A percentile compares a stretch with the other conserved stretches of the same genome.
Conservation (phyloP, 306 rosid genomes). For the Cucurbita maxima region DNA sequence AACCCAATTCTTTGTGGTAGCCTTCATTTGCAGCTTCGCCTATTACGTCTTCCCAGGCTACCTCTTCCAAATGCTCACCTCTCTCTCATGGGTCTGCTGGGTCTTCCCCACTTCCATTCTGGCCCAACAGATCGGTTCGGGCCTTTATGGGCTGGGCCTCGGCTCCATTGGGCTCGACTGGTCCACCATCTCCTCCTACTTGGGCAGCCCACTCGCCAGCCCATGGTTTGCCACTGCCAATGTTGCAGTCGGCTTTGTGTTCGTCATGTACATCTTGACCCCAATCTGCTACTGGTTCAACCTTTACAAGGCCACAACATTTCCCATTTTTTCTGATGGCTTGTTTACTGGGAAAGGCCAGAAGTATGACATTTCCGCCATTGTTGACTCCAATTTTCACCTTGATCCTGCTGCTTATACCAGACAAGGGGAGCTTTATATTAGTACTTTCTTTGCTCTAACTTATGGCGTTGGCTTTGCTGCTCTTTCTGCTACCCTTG, state of each 20-base stretch:
- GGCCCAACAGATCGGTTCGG: slow-evolving; percentile 85
- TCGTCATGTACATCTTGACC: slow-evolving; percentile 56
- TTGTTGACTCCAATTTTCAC: slow-evolving; percentile 58
- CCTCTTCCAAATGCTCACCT: slow-evolving; percentile 58
- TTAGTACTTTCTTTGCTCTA: slow-evolving; percentile 56
- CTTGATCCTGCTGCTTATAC: slow-evolving; percentile 46
- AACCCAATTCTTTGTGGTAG: slow-evolving; percentile 56
- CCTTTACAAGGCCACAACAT: slow-evolving; percentile 49
- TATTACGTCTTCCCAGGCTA: slow-evolving; percentile 77
- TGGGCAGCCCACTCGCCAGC: slow-evolving; percentile 89
- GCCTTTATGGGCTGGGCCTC: slow-evolving; percentile 61
- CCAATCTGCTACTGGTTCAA: slow-evolving; percentile 63
- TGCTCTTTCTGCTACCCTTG: slow-evolving; percentile 64
- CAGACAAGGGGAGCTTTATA: slow-evolving; percentile 38
- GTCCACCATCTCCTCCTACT: slow-evolving; percentile 76
- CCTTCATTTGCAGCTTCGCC: slow-evolving; percentile 79
- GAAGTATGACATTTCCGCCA: slow-evolving; percentile 42
- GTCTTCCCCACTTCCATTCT: slow-evolving; percentile 38
- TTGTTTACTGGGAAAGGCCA: slow-evolving; percentile 42
- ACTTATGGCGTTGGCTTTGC: slow-evolving; percentile 84
- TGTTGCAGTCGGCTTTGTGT: slow-evolving; percentile 55
- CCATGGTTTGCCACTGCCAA: slow-evolving; percentile 98
- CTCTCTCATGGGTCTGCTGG: slow-evolving; percentile 90
- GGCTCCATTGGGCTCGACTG: slow-evolving; percentile 66
- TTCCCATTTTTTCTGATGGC: slow-evolving; percentile 48